These are phyloP conservation scores for Stephanocyclus meneghinianus DNA, from an alignment of 352 stramenopile species.

Conservation along the genomic window DNA sequence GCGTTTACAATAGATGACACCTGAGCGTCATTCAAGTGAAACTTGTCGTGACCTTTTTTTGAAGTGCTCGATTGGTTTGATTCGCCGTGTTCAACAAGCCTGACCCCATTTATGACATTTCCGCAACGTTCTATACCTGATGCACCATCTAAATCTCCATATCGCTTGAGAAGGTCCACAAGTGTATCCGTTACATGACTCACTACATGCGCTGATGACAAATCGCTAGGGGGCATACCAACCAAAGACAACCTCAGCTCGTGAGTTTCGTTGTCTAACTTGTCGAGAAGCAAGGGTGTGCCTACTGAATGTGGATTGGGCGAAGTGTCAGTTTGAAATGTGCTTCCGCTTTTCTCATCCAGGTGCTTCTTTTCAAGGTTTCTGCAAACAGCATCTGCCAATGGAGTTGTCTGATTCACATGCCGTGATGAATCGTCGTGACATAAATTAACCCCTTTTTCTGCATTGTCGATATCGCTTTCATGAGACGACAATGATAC, in stretches of 20 bases:
- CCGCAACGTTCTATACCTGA: constrained; percentile 37
- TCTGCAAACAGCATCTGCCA: not conserved
- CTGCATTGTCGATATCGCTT: constrained; percentile 12
- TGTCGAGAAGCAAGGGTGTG: constrained; percentile 3
- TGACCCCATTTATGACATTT: constrained; percentile 29
- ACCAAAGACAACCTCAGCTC: constrained; percentile 32
- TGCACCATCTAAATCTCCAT: constrained; percentile 42
- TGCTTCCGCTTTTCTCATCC: not conserved
- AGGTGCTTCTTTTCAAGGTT: not conserved
- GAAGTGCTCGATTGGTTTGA: not conserved
- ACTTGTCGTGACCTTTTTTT: not conserved
- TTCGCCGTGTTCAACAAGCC: not conserved
- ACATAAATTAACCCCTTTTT: not conserved
- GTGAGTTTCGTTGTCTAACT: constrained; percentile 33
- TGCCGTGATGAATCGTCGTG: not conserved
- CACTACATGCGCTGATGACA: constrained; percentile 34
- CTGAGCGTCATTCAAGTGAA: constrained; percentile 42
- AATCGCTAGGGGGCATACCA: constrained; percentile 35
- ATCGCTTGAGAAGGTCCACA: constrained; percentile 31
- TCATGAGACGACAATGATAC: constrained; percentile 40
- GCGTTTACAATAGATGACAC: constrained; percentile 31
- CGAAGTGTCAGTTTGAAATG: not conserved
- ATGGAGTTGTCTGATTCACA: not conserved
- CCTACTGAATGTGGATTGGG: not conserved
- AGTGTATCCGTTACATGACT: constrained; percentile 29